Evolutionary conservation across 805 yeast genomes (phyloP), one percentile per base, ranked within the genome.

Genomic region (Ogataea pilisensis): DNA sequence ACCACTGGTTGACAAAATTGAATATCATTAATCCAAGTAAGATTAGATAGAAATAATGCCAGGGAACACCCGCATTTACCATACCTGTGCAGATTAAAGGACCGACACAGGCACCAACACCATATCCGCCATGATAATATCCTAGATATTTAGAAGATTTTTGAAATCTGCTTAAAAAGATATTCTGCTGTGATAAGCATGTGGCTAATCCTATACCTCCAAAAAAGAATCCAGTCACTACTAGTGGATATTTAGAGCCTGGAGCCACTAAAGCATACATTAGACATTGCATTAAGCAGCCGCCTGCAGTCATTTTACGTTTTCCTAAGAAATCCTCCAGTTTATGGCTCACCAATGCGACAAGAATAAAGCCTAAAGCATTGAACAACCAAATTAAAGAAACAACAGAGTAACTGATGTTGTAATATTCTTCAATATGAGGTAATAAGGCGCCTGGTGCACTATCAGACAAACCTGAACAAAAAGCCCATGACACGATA

Each of bases 101-200:
- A 2, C 87, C 72, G 1, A 80, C 48, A 34, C 85, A 78, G 1
- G 89, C 86, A 2, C 90, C 89, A 3, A 78, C 50, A 1, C 95
- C 95, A 58, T 83, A 85, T 12, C 69, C 55, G 1, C 86, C 90
- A 62, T 85, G 93, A 43, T 75, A 65, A 20, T 69, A 58, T 1
- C 90, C 85, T 61, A 82, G 68, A 43, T 75, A 66, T 39, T 72
- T 75, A 35, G 83, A 78, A 36, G 77, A 71, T 43, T 77, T 75
- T 19, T 69, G 68, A 28, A 81, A 60, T 42, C 70, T 58, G 4
- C 78, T 61, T 16, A 77, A 44, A 48, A 76, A 78, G 14, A 77
- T 69, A 50, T 78, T 79, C 33, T 67, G 65, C 45, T 76, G 80
- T 4, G 81, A 66, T 19, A 73, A 43, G 2, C 70, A 68, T 29